Evolutionary conservation across 345 rosid species (phyloP), one percentile per base, ranked within the genome.

Genomic region (Eucalyptus lansdowneana): DNA sequence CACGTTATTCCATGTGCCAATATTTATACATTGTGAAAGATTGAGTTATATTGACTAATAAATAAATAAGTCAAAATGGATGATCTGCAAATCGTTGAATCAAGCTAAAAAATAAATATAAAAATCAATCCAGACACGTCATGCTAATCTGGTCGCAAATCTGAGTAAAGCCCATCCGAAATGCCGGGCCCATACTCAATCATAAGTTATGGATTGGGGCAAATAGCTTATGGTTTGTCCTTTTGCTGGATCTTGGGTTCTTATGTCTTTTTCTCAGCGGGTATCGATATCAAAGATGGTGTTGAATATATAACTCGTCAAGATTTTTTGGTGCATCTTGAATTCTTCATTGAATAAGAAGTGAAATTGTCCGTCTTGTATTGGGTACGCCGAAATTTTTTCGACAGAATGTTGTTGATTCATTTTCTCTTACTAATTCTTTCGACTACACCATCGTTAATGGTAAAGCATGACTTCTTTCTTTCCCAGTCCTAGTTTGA

Each of bases 141-240:
- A 29, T 29, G 16, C 6, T 62, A 6, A 62, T 13, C 34, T 4
- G 31, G 69, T 56, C 3, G 69, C 16, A 29, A 27, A 62, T 29
- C 69, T 29, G 69, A 62, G 76, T 65, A 65, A 65, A 65, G 16
- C 76, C 76, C 76, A 1, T n/a, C 6, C 40, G 76, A 65, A n/a
- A 9, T 76, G 8, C 3, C 14, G 29, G 85, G 85, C 85, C 85
- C 85, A 76, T 76, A 1, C 47, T 76, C 3, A 40, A 76, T 40
- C 5, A 15, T 65, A 7, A 25, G 29, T 76, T 22, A 11, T 76
- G 85, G 47, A 40, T 22, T 21, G 24, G 85, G 90, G 69, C 93
- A 92, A 60, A 47, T 91, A 62, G 88, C 94, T 45, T 93, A 86
- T 53, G 94, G 96, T 93, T 90, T 49, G 85, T 14, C 69, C 69